Evolutionary conservation across 495 filamentous ascomycete species (phyloP), one percentile per base, ranked within the genome.

Genomic region (Tuber aestivum): DNA sequence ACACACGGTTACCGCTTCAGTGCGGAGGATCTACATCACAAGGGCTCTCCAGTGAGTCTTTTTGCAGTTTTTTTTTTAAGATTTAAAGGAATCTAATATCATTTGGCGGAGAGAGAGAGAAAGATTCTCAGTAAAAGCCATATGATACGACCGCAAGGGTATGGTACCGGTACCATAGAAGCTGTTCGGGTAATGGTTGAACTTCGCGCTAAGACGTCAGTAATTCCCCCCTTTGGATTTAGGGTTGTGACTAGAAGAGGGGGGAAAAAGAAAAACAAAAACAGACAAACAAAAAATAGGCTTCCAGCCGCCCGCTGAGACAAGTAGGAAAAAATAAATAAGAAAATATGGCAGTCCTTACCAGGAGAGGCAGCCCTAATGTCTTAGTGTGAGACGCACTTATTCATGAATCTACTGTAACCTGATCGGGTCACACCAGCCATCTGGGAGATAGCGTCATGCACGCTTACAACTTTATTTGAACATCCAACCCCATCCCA

Each of bases 401-500:
- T n/a, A 9, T 56, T 56, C 23, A 9, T 3, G 23, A 12, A 27
- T 61, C 50, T 32, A 27, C 50, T 23, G 50, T 65, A 65, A 65
- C 56, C 56, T 65, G 10, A 65, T 65, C 56, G 12, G 5, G 56
- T 32, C 27, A 65, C 56, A 65, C 56, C 27, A 32, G 12, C 56
- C 56, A 65, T 65, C 56, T 35, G 18, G 27, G 56, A 20, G 56
- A 20, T 65, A 65, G 56, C 56, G 56, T 65, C 56, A 65, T 65
- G 56, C 56, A 65, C 56, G 27, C 56, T 65, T 35, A 27, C 56
- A 65, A 65, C 56, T 35, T 65, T 65, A 65, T 65, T 65, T 65
- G 56, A 65, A 65, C 56, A 65, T 65, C 56, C 56, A 65, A 35
- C 56, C 56, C 32, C 56, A 65, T 65, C 35, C 56, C 56, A 65